Evolutionary conservation across 2,329 filamentous ascomycete genomes (phyloP), one percentile per base, ranked within the genome.

Genomic region (Pestalotiopsis sp.): DNA sequence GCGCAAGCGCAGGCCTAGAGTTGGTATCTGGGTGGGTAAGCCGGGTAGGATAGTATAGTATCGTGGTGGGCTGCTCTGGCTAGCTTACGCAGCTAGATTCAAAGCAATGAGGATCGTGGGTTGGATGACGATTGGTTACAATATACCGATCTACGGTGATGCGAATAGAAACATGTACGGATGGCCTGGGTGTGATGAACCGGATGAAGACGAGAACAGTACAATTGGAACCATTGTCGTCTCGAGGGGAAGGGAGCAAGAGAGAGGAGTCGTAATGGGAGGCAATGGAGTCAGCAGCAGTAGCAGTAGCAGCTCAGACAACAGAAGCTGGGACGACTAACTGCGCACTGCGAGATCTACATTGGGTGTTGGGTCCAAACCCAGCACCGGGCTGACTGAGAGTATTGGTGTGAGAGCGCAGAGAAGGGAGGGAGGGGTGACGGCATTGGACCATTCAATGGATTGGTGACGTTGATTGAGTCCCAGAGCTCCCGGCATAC

Each of bases 111-210:
- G 45, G 45, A 52, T 17, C 17, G 45, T 36, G 45, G 14, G 7
- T 52, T 52, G 45, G 20, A n/a, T 9, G 45, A 23, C 45, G 45
- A 52, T n/a, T n/a, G 31, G 31, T 52, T 52, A 20, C 4, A 20
- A 52, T 23, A 17, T 52, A 52, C 59, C 59, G 59, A 20, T 62
- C 59, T 62, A 62, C 59, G 59, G 59, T 39, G 5, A 13, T 62
- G 14, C 31, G 27, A 39, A 62, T 39, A n/a, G 14, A 62, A 62
- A 38, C 9, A n/a, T 13, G 25, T 39, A 20, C 38, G 5, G 11
- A 23, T 36, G 11, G 25, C 59, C 27, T 39, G 31, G 25, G 5
- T 62, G 20, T 36, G 20, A 36, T 62, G 36, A 20, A 38, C 17
- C 23, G 23, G 57, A 59, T 59, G 23, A 13, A 62, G 59, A 14